These are phyloP conservation scores for Malassezia yamatoensis DNA, from an alignment of 1,284 basidiomycete species.

Conservation along the genomic window DNA sequence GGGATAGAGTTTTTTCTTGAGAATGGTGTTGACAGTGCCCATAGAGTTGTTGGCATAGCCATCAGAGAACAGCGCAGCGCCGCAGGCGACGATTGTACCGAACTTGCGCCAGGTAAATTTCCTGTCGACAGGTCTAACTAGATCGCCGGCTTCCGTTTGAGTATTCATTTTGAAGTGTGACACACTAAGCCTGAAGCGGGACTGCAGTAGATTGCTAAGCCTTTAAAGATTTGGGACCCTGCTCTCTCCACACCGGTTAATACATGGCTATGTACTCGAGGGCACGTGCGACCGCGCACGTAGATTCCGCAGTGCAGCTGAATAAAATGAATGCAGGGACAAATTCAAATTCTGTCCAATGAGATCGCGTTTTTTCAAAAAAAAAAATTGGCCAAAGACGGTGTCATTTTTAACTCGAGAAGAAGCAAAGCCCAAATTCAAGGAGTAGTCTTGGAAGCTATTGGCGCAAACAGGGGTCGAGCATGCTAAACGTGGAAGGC, in stretches of 20 bases:
- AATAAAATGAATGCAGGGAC: neutral
- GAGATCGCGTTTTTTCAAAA: too few species aligned
- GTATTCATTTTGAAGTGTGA: neutral
- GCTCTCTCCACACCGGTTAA: too few species aligned
- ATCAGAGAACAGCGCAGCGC: conserved; percentile 39
- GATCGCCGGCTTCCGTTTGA: neutral
- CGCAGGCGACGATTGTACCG: conserved; percentile 36
- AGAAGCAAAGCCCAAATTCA: too few species aligned
- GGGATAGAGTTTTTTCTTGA: conserved; percentile 21
- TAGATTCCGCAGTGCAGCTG: neutral
- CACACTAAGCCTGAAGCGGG: neutral
- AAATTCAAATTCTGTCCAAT: too few species aligned
- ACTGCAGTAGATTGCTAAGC: too few species aligned
- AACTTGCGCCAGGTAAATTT: conserved; percentile 6
- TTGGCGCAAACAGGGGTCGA: too few species aligned
- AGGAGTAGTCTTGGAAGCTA: too few species aligned
- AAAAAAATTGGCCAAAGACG: too few species aligned
- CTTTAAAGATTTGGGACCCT: too few species aligned
- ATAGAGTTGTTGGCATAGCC: conserved; percentile 35
- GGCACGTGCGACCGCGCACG: neutral
- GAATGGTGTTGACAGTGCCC: conserved; percentile 31
- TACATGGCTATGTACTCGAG: neutral
- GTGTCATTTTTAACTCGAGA: too few species aligned
- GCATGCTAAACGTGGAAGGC: too few species aligned
- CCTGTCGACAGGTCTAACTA: neutral